Evolutionary conservation across 2,329 filamentous ascomycete genomes (phyloP), one percentile per base, ranked within the genome.

Genomic region (Alternaria atra): DNA sequence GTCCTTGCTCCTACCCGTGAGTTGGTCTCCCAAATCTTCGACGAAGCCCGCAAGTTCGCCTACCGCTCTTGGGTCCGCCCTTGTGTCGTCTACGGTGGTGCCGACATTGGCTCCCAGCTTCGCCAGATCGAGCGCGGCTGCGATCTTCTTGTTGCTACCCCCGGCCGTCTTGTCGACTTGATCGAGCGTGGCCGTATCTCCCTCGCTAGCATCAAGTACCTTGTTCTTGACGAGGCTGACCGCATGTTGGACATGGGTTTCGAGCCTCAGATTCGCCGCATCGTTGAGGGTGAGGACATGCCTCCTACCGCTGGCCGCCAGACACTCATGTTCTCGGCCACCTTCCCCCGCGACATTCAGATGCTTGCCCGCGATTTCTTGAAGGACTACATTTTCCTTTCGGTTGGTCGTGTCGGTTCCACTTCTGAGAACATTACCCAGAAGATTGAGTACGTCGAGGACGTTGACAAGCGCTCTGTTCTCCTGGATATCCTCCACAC

Each of bases 241-340:
- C 95, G 95, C 81, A 99, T 99, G 95, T 87, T 99, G 87, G 95
- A 99, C 87, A 99, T 99, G 95, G 95, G 95, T 95, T 99, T 99
- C 87, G 95, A 99, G 86, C 95, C 95, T 76, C 95, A 99, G 84
- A 99, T 99, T 79, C 94, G 95, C 77, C 92, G 94, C 75, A 98
- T 99, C 76, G 95, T 99, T 46, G 94, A 98, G 83, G 93, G 93
- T 63, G 95, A 98, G 84, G 95, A 99, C 75, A 99, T 99, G 95
- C 95, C 95, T 59, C 81, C 82, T 54, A 92, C 94, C 63, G 84
- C 89, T 69, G 84, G 87, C 73, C 94, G 95, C 77, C 95, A 99
- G 84, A 99, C 95, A 56, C 94, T 99, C 85, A 99, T 99, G 95
- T 99, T 99, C 81, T 99, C 95, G 40, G 95, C 95, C 80, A 99